Percentiles rank a stretch among this genome's conserved stretches.
phyloP scores from a whole-genome alignment of 2,329 filamentous ascomycete genomes.

The Diaporthe ilicicola region DNA sequence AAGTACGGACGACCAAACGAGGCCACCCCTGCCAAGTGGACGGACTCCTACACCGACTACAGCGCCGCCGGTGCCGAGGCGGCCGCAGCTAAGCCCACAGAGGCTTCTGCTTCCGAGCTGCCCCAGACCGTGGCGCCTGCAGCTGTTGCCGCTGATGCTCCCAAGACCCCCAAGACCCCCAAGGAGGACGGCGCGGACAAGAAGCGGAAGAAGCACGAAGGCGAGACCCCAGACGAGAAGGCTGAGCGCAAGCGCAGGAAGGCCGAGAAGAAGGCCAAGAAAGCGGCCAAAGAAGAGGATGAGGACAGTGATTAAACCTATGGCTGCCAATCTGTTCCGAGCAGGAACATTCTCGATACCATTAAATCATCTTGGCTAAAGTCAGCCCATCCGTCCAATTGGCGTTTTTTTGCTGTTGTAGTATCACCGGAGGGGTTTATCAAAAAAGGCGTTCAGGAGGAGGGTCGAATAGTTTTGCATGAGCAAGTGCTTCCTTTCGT shows the following conservation, averaged over 20 bases:
- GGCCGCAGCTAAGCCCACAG: conserved; percentile 49
- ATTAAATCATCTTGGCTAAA: conserved; percentile 29
- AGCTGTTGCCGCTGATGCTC: conserved; percentile 48
- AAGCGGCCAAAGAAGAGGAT: conserved; percentile 35
- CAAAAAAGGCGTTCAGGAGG: conserved; percentile 28
- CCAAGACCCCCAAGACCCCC: conserved; percentile 21
- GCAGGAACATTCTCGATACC: conserved; percentile 16
- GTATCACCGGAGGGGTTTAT: conserved; percentile 26
- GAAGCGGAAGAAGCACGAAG: conserved; percentile 84
- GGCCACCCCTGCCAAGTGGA: conserved; percentile 93
- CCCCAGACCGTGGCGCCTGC: conserved; percentile 44
- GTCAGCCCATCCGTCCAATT: conserved; percentile 24
- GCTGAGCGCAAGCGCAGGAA: conserved; percentile 46
- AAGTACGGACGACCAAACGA: conserved; percentile 96
- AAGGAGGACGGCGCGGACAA: conserved; percentile 71
- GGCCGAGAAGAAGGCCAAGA: conserved; percentile 44
- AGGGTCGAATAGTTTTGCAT: conserved; percentile 6
- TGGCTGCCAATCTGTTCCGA: conserved; percentile 11
- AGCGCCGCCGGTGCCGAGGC: conserved; percentile 59
- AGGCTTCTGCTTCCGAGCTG: conserved; percentile 53
- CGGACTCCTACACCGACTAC: conserved; percentile 91
- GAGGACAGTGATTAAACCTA: conserved; percentile 36
- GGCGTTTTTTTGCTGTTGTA: conserved; percentile 27
- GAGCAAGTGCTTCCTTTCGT: conserved; percentile 11
- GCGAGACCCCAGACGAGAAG: conserved; percentile 76